Evolutionary conservation across 192 early-diverging fungal genomes (phyloP).

Genomic region (Paraglomus brasilianum): DNA sequence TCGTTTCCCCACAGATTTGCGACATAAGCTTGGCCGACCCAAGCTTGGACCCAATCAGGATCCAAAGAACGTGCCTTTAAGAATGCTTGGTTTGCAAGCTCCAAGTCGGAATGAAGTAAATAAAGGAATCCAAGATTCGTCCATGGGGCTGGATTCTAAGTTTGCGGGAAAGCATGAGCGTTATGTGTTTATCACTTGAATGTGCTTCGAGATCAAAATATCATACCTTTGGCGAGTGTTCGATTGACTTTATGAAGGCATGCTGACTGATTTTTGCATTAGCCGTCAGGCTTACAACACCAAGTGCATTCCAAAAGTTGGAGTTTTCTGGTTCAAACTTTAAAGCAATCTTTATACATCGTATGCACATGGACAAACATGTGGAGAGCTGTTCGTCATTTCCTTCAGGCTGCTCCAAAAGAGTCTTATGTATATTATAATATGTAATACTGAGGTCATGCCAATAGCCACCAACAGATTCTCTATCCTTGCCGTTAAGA

Average conservation of each 20-base stretch:
- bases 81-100: conserved; percentile 76
- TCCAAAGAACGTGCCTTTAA: conserved; percentile 67
- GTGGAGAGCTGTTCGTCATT: not conserved
- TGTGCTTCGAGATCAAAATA: not conserved
- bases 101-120: conserved; percentile 65
- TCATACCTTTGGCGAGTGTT: conserved; percentile 63
- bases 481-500: conserved; percentile 40
- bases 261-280: conserved; percentile 72
- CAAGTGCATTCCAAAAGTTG: conserved; percentile 72
- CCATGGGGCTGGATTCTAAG: conserved; percentile 65
- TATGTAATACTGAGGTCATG: conserved; percentile 54
- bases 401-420: conserved; percentile 2
- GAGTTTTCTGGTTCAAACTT: conserved; percentile 58
- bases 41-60: conserved; percentile 73
- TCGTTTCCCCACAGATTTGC: conserved; percentile 56
- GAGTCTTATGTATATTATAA: conserved; percentile 38
- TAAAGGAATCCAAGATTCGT: conserved; percentile 83
- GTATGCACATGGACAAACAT: conserved; percentile 41
- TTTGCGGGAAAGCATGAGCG: not conserved
- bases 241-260: conserved; percentile 77
- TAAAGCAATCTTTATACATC: conserved; percentile 56
- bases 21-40: conserved; percentile 86
- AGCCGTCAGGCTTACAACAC: conserved; percentile 52
- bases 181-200: not conserved
- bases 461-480: conserved; percentile 46